Percentiles rank a stretch among this genome's conserved stretches.
These are phyloP conservation scores for Mortierella antarctica DNA, from an alignment of 192 early-diverging fungal genomes.

Conservation along the genomic window DNA sequence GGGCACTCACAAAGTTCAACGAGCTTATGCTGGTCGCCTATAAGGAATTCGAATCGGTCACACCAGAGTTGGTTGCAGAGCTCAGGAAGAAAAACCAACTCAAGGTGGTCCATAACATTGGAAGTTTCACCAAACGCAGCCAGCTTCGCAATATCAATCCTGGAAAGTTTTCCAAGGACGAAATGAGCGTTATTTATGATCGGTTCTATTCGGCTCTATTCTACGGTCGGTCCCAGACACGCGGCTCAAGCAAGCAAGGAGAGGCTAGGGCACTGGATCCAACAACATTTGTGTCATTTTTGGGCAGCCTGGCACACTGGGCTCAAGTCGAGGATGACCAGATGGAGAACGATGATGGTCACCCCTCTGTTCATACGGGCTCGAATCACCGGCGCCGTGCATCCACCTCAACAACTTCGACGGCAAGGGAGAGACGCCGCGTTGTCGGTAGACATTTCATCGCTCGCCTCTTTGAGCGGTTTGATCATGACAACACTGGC, in stretches of 20 bases:
- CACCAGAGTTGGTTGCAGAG: constrained; percentile 78
- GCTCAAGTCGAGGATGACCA: constrained; percentile 58
- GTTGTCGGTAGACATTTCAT: constrained; percentile 54
- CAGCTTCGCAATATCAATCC: constrained; percentile 84
- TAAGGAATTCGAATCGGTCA: constrained; percentile 89
- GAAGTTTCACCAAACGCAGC: constrained; percentile 91
- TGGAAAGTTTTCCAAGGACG: constrained; percentile 84
- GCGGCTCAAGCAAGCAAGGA: constrained; percentile 37
- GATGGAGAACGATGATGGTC: constrained; percentile 27
- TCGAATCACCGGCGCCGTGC: constrained; percentile 43
- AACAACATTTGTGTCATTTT: constrained; percentile 80
- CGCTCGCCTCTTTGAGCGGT: constrained; percentile 58
- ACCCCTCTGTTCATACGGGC: not conserved
- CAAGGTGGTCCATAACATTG: constrained; percentile 92
- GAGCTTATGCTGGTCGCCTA: constrained; percentile 92
- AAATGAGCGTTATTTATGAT: constrained; percentile 91
- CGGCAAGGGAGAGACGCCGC: constrained; percentile 39
- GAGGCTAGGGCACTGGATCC: constrained; percentile 68
- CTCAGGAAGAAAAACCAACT: constrained; percentile 87
- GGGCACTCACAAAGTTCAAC: constrained; percentile 84
- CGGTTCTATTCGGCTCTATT: constrained; percentile 85
- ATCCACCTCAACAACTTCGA: constrained; percentile 36
- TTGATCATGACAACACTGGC: constrained; percentile 63
- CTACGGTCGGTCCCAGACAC: constrained; percentile 59
- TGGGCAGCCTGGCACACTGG: constrained; percentile 77